Evolutionary conservation across 2,329 filamentous ascomycete genomes (phyloP).

Genomic region (Fusarium liriodendri): DNA sequence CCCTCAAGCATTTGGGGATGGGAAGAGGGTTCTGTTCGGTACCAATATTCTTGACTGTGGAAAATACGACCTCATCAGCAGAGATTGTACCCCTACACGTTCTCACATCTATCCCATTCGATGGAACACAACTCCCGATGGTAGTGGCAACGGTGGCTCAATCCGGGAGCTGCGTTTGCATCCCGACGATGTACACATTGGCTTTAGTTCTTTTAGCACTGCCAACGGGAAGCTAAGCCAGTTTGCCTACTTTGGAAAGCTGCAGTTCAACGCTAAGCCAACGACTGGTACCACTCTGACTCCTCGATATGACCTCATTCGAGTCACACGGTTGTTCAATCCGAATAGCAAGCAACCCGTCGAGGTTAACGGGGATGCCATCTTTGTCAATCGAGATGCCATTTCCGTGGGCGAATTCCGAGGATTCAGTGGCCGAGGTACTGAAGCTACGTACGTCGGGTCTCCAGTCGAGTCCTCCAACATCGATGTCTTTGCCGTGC

Average conservation of each 20-base stretch:
- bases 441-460: slow-evolving; percentile 56
- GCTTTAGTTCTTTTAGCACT: slow-evolving; percentile 52
- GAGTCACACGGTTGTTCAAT: slow-evolving; percentile 49
- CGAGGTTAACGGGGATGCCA: background rate
- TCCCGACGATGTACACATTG: slow-evolving; percentile 56
- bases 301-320: slow-evolving; percentile 54
- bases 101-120: slow-evolving; percentile 7
- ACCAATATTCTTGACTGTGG: slow-evolving; percentile 53
- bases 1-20: slow-evolving; percentile 55
- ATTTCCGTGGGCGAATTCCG: slow-evolving; percentile 55
- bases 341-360: slow-evolving; percentile 20
- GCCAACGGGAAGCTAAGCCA: slow-evolving; percentile 26
- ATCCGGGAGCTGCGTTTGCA: slow-evolving; percentile 58
- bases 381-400: background rate
- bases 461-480: slow-evolving; percentile 55
- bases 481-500: slow-evolving; percentile 56
- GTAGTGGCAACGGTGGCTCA: slow-evolving; percentile 44
- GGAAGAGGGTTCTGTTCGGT: slow-evolving; percentile 49
- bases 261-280: slow-evolving; percentile 53
- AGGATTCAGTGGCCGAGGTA: slow-evolving; percentile 55
- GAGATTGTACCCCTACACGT: background rate
- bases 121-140: slow-evolving; percentile 39
- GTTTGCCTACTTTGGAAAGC: slow-evolving; percentile 50
- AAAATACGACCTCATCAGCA: slow-evolving; percentile 44
- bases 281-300: slow-evolving; percentile 42